Evolutionary conservation across 2,329 filamentous ascomycete species (phyloP).

Genomic region (Cercospora janseana): DNA sequence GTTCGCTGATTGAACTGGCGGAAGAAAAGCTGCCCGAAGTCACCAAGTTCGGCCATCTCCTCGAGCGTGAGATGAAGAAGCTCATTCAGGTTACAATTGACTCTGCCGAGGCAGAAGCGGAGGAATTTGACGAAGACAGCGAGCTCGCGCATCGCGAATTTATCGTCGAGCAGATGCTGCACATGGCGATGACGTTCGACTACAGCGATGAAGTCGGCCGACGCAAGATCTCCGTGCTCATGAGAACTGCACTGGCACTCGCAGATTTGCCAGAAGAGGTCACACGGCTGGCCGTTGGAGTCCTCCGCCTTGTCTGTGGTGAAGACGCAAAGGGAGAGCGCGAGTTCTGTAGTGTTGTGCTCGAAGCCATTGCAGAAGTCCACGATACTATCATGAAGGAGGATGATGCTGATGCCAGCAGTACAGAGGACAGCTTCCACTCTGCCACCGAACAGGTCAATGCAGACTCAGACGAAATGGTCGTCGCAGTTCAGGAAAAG

Average conservation of each 20-base stretch:
- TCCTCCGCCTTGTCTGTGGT: constrained; percentile 79
- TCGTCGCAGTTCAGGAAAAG: constrained; percentile 36
- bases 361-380: constrained; percentile 93
- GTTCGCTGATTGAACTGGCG: constrained; percentile 70
- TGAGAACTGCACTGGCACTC: constrained; percentile 80
- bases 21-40: constrained; percentile 97
- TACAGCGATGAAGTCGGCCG: constrained; percentile 97
- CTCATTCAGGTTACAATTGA: constrained; percentile 63
- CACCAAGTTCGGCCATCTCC: constrained; percentile 80
- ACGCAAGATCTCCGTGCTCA: constrained; percentile 89
- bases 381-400: constrained; percentile 83
- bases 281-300: constrained; percentile 81
- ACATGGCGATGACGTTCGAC: constrained; percentile 87
- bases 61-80: constrained; percentile 74
- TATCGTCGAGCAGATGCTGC: constrained; percentile 88
- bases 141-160: constrained; percentile 90
- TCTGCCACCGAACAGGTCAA: constrained; percentile 86
- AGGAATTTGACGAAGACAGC: constrained; percentile 63
- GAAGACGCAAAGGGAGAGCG: constrained; percentile 69
- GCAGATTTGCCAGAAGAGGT: constrained; percentile 88
- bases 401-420: constrained; percentile 54
- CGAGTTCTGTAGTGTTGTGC: constrained; percentile 79
- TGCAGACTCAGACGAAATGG: constrained; percentile 52
- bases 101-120: constrained; percentile 52
- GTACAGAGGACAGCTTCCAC: constrained; percentile 76